phyloP scores from a whole-genome alignment of 2,329 filamentous ascomycete species.

The Coniochaeta ligniaria region DNA sequence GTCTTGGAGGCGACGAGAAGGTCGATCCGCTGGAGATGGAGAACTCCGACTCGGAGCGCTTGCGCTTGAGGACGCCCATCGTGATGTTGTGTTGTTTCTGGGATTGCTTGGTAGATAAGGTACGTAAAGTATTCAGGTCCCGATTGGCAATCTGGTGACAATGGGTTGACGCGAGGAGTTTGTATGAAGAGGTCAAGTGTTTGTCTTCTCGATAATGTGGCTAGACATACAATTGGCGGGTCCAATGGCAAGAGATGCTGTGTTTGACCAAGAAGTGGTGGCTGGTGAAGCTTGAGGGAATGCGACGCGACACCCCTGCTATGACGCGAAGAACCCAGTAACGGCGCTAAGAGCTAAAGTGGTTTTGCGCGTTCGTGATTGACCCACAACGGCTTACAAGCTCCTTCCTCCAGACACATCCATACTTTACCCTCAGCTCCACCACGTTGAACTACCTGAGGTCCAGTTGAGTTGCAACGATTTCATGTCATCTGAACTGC shows the following conservation, averaged over 20 bases:
- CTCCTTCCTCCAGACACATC: not conserved
- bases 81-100: conserved; percentile 1
- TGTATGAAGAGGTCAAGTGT: not conserved
- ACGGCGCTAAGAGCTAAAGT: not conserved
- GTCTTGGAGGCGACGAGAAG: conserved; percentile 30
- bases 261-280: not conserved
- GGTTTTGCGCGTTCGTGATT: not conserved
- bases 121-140: not conserved
- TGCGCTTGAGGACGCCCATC: conserved; percentile 55
- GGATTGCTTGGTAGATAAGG: not conserved
- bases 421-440: no score
- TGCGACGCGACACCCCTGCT: not conserved
- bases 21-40: conserved; percentile 35
- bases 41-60: conserved; percentile 53
- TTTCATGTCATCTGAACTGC: no score
- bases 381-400: not conserved
- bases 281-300: not conserved
- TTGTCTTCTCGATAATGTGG: not conserved
- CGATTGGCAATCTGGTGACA: not conserved
- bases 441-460: no score
- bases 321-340: not conserved
- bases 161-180: not conserved
- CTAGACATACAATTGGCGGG: not conserved
- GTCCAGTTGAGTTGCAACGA: no score
- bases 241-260: no score